Evolutionary conservation across 768 basidiomycete genomes (phyloP), one percentile per base, ranked within the genome.

Genomic region (Boletus sensibilis): DNA sequence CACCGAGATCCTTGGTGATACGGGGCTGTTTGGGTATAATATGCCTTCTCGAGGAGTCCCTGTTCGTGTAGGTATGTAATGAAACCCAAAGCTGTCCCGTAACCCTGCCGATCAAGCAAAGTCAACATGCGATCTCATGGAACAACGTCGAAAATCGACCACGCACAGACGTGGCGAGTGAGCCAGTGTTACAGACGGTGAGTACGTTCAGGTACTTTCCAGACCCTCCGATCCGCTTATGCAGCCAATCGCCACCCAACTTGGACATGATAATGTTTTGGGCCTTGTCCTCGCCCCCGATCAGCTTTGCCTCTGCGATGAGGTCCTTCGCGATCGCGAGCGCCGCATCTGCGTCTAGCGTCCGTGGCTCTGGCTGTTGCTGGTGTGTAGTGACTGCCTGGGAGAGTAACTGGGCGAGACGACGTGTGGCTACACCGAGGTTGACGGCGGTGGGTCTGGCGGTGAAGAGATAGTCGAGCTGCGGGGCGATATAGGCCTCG

Each of bases 181-280:
- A 92, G 5, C 95, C 95, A n/a, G 95, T 98, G 71, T 98, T 98
- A 76, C 95, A 98, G 12, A 98, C 92, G 16, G 95, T 97, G 71
- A 97, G 75, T 20, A 96, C 83, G 67, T 91, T 94, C 55, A 97
- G 71, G 38, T 75, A 79, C 43, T 75, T 75, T 27, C 74, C 76
- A 18, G 76, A 68, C 8, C 68, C 71, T 34, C 60, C 61, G 33
- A 68, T 59, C 34, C 59, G 61, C 39, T 83, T 72, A 37, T 86
- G 67, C 37, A 97, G 75, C 95, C 95, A 98, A 34, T 90, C 86
- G 3, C 88, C 94, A 25, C 94, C 94, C 72, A 83, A 79, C 63
- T 83, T 83, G 11, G 90, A 82, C 91, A 98, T 98, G 60, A 77
- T 74, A 69, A 84, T 85, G 76, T 95, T 95, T 65, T 95, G 77